A percentile compares a stretch with the other conserved stretches of the same genome.
Conservation (phyloP, 2,329 filamentous ascomycete species). For the Cladorrhinum sp. region DNA sequence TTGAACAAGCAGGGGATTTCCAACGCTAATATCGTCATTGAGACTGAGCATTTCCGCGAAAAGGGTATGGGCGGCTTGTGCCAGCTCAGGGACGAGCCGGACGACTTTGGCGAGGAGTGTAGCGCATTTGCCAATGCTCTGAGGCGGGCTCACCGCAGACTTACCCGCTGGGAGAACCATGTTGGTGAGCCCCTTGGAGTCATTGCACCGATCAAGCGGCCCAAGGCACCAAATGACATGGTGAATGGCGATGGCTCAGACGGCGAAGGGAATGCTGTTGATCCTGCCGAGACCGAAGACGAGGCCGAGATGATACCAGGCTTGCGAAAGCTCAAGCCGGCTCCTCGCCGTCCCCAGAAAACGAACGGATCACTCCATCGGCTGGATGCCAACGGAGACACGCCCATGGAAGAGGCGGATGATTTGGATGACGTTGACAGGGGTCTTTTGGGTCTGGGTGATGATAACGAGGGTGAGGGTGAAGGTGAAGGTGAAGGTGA, state of each 20-base stretch:
- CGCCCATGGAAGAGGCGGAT: conserved; percentile 46
- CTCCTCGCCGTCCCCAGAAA: conserved; percentile 20
- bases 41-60: conserved; percentile 47
- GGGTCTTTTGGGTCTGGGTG: conserved; percentile 44
- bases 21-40: conserved; percentile 15
- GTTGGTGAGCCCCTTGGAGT: conserved; percentile 43
- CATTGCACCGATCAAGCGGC: conserved; percentile 45
- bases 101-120: conserved; percentile 76
- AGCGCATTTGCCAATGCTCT: conserved; percentile 64
- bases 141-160: conserved; percentile 58
- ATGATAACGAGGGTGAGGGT: conserved; percentile 41
- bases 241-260: conserved; percentile 28
- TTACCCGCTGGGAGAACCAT: conserved; percentile 66
- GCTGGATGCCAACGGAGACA: conserved; percentile 40
- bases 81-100: conserved; percentile 57
- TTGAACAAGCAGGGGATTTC: conserved; percentile 31
- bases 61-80: conserved; percentile 62
- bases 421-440: conserved; percentile 55
- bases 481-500: conserved; percentile 48
- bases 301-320: conserved; percentile 23
- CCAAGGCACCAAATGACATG: conserved; percentile 23
- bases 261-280: conserved; percentile 17
- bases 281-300: conserved; percentile 32
- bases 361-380: conserved; percentile 31
- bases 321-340: conserved; percentile 17